Evolutionary conservation across 106 monocot species (phyloP), one percentile per base, ranked within the genome.

Genomic region (Acanthochlamys bracteata): DNA sequence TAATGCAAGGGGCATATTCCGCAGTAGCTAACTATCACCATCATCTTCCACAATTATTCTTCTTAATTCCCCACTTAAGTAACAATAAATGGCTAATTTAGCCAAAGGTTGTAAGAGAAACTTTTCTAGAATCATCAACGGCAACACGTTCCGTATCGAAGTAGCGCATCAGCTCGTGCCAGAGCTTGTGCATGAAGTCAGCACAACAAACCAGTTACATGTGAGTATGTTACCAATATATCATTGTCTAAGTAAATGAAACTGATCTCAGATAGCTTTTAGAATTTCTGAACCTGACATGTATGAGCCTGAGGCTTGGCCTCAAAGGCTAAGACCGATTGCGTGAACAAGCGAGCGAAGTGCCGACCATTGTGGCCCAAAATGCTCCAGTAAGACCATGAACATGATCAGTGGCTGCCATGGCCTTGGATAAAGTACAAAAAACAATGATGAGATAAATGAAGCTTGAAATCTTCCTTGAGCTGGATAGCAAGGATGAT

Each of bases 151-250:
- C 64, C 3, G 57, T 9, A 23, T 78, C 77, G 24, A 80, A 80
- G 73, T 83, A 83, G 59, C 83, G 86, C 60, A 76, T 47, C 39
- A 75, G 27, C 14, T 83, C 90, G 80, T 0, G 85, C 85, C 71
- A 89, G 63, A 8, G 89, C 84, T 47, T 89, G 89, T 14, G 79
- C 89, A 52, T 89, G 84, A 49, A 89, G 82, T 76, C 89, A 84
- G 69, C 11, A 65, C 3, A 49, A 49, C 17, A 2, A 49, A 17
- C 17, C 49, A 12, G 2, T 33, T n/a, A n/a, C n/a, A n/a, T n/a
- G n/a, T n/a, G n/a, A n/a, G 33, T 3, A 33, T 33, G 33, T 33
- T 33, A 33, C n/a, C n/a, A n/a, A n/a, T n/a, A 33, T 33, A 33
- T 33, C 33, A 33, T n/a, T n/a, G n/a, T n/a, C 33, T 3, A 33